These are phyloP conservation scores for Colletotrichum phormii DNA, from an alignment of 2,329 filamentous ascomycete genomes.

Conservation along the genomic window DNA sequence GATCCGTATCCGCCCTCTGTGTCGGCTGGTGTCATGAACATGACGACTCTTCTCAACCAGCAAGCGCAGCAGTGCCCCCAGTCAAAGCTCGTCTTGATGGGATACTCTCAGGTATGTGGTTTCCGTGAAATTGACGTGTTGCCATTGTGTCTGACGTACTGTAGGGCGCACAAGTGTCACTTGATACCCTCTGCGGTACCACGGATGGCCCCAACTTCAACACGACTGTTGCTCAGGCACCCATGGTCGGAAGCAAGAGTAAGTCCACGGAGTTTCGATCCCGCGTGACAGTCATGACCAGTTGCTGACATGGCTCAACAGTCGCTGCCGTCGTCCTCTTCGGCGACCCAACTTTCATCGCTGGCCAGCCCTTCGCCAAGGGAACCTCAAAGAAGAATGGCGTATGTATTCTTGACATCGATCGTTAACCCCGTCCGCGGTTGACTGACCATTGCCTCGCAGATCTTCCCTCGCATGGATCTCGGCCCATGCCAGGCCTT, in stretches of 20 bases:
- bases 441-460: background rate
- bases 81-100: slow-evolving; percentile 53
- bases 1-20: slow-evolving; percentile 50
- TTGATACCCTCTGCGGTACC: slow-evolving; percentile 52
- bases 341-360: slow-evolving; percentile 54
- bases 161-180: slow-evolving; percentile 53
- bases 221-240: slow-evolving; percentile 40
- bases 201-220: slow-evolving; percentile 42
- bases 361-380: slow-evolving; percentile 48
- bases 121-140: background rate
- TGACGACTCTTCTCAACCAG: slow-evolving; percentile 45
- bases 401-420: slow-evolving; percentile 42
- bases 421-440: fast-evolving
- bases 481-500: slow-evolving; percentile 13
- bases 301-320: slow-evolving; percentile 32
- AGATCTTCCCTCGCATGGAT: slow-evolving; percentile 33
- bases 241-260: slow-evolving; percentile 49
- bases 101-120: slow-evolving; percentile 52
- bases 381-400: slow-evolving; percentile 52
- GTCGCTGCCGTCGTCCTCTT: slow-evolving; percentile 54
- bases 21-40: slow-evolving; percentile 44
- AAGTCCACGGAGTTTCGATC: slow-evolving; percentile 17
- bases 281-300: background rate
- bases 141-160: background rate
- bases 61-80: slow-evolving; percentile 51